Base-by-base conservation (phyloP, 2,329 filamentous ascomycete species). In the Cryphonectria parasitica region DNA sequence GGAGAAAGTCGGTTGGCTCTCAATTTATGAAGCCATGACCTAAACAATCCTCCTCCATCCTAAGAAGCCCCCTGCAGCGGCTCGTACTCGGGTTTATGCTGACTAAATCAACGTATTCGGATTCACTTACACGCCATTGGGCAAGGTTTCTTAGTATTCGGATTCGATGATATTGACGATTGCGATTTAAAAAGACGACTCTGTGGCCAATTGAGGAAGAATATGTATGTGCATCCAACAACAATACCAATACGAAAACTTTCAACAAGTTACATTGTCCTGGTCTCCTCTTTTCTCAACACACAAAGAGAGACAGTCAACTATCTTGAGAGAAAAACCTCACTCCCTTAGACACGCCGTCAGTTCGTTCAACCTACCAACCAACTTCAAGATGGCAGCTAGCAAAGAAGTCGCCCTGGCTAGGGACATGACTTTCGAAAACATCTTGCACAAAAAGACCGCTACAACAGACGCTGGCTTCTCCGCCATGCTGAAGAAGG, bases 401-500 rank as follows among this genome's bases (percentile, higher is more conserved):
- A 36, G 41, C 28, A 36, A 71, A 41, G 64, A 71, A 5, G 52
- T 72, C 25, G 49, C n/a, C 45, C 71, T 71, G 1, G 64, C 68
- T 34, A 65, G 45, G 41, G 71, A 72, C 15, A 68, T 68, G 68
- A 67, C 71, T 39, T 73, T 73, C 36, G 72, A 73, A 34, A 70
- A 71, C 19, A 69, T 72, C 31, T 63, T 72, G 66, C 71, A 73
- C 62, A 67, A 45, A 31, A 66, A 68, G 15, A 73, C 71, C 5
- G 68, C 71, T 7, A 49, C 58, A 10, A 69, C 65, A 49, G 64
- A 72, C 7, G 64, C 64, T 2, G 72, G 72, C 41, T 70, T 73
- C 64, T 65, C 70, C 1, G 72, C 72, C 28, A 72, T 73, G 68
- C 63, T 72, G 39, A 72, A 72, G 10, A 73, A 73, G 66, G 66